Percentiles rank a stretch among this genome's conserved stretches.
Evolutionary conservation across 2,329 filamentous ascomycete species (phyloP).

Genomic region (Cladorrhinum sp.): DNA sequence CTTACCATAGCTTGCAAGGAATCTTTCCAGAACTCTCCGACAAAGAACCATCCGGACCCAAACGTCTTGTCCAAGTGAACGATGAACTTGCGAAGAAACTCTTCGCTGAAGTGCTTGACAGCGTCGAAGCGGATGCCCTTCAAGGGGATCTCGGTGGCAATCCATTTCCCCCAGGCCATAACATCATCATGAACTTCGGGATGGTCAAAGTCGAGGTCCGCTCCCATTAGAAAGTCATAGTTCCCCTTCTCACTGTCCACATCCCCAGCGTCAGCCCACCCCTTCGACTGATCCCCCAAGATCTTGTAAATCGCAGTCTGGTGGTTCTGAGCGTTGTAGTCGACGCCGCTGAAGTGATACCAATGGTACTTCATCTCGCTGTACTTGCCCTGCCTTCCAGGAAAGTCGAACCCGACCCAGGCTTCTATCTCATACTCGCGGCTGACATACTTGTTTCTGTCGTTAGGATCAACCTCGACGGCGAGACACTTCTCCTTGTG

Average conservation of each 20-base stretch:
- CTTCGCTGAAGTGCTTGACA: slow-evolving; percentile 66
- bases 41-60: slow-evolving; percentile 37
- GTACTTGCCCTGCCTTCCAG: slow-evolving; percentile 59
- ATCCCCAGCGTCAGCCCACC: slow-evolving; percentile 62
- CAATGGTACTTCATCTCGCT: slow-evolving; percentile 64
- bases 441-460: slow-evolving; percentile 55
- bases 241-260: slow-evolving; percentile 61
- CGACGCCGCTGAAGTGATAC: slow-evolving; percentile 68
- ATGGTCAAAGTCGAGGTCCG: slow-evolving; percentile 64
- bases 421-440: slow-evolving; percentile 63
- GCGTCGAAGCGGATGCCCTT: slow-evolving; percentile 69
- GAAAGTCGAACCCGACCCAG: slow-evolving; percentile 68
- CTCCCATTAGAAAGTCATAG: slow-evolving; percentile 70
- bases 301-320: slow-evolving; percentile 69
- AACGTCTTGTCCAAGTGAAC: slow-evolving; percentile 49
- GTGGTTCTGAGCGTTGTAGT: slow-evolving; percentile 58
- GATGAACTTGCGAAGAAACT: slow-evolving; percentile 66
- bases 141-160: slow-evolving; percentile 57
- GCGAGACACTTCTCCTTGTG: slow-evolving; percentile 60
- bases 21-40: slow-evolving; percentile 41
- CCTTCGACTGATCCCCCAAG: slow-evolving; percentile 55
- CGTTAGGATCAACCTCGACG: slow-evolving; percentile 60
- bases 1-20: slow-evolving; percentile 34
- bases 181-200: slow-evolving; percentile 63
- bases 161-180: slow-evolving; percentile 65